These are phyloP conservation scores for Pleurostoma richardsiae DNA, from an alignment of 2,329 filamentous ascomycete species.

Conservation along the genomic window DNA sequence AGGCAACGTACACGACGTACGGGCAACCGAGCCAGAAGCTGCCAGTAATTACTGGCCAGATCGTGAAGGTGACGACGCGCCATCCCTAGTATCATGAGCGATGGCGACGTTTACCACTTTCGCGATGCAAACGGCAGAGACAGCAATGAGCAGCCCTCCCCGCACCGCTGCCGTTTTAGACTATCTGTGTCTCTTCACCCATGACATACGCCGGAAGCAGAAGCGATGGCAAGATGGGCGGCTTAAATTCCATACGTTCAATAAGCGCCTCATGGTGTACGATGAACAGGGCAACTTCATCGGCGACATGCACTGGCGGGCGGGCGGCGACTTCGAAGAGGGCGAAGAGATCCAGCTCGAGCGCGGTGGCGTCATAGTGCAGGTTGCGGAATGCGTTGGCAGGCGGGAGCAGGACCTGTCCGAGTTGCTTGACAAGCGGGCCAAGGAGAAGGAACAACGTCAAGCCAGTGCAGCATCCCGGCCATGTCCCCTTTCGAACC, in stretches of 20 bases:
- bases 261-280: conserved; percentile 85
- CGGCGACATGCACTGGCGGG: conserved; percentile 78
- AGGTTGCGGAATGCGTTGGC: conserved; percentile 73
- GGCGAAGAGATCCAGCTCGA: conserved; percentile 81
- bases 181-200: conserved; percentile 80
- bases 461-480: conserved; percentile 38
- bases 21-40: too few species aligned
- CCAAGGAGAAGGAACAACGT: conserved; percentile 48
- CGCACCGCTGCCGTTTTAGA: conserved; percentile 73
- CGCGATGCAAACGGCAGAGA: conserved; percentile 3
- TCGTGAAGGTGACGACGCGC: too few species aligned
- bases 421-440: conserved; percentile 66
- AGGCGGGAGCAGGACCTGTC: conserved; percentile 72
- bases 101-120: conserved; percentile 14
- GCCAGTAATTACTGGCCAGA: too few species aligned
- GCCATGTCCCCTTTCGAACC: conserved; percentile 15
- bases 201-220: conserved; percentile 78
- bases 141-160: conserved; percentile 29
- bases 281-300: conserved; percentile 76
- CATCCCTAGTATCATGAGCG: too few species aligned
- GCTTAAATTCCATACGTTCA: conserved; percentile 85
- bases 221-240: conserved; percentile 94
- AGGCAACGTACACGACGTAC: too few species aligned
- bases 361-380: conserved; percentile 67
- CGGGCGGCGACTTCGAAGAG: conserved; percentile 63